Conservation (phyloP, 257 asterid genomes). For the Cordia subcordata region DNA sequence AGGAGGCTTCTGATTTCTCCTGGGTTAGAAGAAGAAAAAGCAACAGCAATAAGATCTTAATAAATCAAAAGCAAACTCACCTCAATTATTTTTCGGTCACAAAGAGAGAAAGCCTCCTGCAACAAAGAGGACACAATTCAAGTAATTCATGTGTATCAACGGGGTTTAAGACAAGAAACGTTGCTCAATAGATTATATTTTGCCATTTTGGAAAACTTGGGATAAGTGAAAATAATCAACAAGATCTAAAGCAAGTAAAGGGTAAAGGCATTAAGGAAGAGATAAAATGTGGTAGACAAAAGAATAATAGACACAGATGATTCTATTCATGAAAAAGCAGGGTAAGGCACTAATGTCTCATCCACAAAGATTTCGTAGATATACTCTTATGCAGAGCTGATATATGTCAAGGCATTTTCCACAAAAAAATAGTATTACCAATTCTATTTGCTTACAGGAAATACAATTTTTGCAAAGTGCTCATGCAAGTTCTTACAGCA, state of each 20-base stretch:
- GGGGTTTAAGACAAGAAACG: too few relatives aligned
- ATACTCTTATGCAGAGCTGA: too few relatives aligned
- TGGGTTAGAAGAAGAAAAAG: neutral
- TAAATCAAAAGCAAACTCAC: conserved; percentile 27
- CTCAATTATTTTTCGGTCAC: conserved; percentile 71
- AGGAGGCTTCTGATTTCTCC: neutral
- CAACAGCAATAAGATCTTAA: neutral
- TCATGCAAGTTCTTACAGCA: too few relatives aligned
- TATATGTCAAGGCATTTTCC: neutral
- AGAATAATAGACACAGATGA: too few relatives aligned
- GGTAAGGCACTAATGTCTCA: too few relatives aligned
- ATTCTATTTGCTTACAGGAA: neutral
- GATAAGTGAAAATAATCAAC: neutral
- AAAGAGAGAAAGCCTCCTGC: conserved; percentile 91
- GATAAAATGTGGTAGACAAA: too few relatives aligned
- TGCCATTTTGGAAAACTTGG: neutral
- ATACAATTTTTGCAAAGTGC: neutral
- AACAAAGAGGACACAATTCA: conserved; percentile 22
- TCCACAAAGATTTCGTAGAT: too few relatives aligned
- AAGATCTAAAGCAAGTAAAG: neutral
- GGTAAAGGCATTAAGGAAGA: neutral
- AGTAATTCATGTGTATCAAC: neutral
- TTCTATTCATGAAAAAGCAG: too few relatives aligned
- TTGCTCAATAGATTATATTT: too few relatives aligned
- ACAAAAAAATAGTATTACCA: neutral